Evolutionary conservation across 192 early-diverging fungal species (phyloP).

Genomic region (Rhizoclosmatium sp.): DNA sequence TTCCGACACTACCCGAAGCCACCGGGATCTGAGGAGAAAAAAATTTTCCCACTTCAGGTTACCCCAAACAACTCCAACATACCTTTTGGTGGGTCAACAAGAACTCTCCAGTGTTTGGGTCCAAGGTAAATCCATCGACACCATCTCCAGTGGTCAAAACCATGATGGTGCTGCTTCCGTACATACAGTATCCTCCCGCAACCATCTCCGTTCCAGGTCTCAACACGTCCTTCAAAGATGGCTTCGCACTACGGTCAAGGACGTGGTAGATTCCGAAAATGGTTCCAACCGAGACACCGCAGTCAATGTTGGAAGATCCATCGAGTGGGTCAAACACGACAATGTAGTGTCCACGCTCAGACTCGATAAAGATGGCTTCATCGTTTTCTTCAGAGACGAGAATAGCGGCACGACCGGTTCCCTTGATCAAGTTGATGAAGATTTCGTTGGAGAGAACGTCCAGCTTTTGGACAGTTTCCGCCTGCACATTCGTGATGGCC

Average conservation of each 20-base stretch:
- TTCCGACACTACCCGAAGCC: background rate
- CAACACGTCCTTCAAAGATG: slow-evolving; percentile 76
- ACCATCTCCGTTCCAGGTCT: slow-evolving; percentile 91
- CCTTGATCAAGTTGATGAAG: slow-evolving; percentile 92
- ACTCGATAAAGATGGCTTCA: slow-evolving; percentile 87
- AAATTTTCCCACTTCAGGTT: background rate
- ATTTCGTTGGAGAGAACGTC: slow-evolving; percentile 98
- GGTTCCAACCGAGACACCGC: slow-evolving; percentile 97
- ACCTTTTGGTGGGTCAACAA: slow-evolving; percentile 95
- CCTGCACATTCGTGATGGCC: slow-evolving; percentile 88
- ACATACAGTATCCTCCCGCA: slow-evolving; percentile 96
- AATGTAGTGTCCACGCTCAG: slow-evolving; percentile 86
- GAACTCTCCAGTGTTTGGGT: slow-evolving; percentile 97
- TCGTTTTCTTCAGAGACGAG: slow-evolving; percentile 98
- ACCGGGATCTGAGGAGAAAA: background rate
- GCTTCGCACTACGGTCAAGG: slow-evolving; percentile 55
- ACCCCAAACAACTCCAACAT: slow-evolving; percentile 38
- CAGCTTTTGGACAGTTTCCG: slow-evolving; percentile 95
- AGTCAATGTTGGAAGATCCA: slow-evolving; percentile 97
- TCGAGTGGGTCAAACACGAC: slow-evolving; percentile 98
- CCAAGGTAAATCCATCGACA: slow-evolving; percentile 96
- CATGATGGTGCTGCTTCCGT: slow-evolving; percentile 80
- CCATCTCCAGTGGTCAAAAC: slow-evolving; percentile 74
- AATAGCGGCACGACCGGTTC: slow-evolving; percentile 88
- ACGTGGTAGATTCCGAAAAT: slow-evolving; percentile 98